Evolutionary conservation across 2,329 filamentous ascomycete species (phyloP).

Genomic region (Verticillium nonalfalfae): DNA sequence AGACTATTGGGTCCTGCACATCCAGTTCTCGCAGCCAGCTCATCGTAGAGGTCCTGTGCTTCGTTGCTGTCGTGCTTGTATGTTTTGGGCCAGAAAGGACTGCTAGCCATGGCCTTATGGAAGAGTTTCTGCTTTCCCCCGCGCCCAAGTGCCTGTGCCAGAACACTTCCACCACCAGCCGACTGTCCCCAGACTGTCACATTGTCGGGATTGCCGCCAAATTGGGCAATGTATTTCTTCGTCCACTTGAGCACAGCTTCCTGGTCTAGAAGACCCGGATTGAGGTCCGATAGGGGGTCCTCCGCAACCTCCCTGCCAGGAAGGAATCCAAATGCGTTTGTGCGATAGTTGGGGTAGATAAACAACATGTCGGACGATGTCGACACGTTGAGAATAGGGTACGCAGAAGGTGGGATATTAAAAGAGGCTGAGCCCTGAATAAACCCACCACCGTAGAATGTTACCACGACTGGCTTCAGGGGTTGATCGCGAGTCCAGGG

Average conservation of each 20-base stretch:
- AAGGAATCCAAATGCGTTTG: constrained; percentile 51
- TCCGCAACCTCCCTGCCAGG: constrained; percentile 38
- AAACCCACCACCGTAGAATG: constrained; percentile 57
- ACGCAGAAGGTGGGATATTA: constrained; percentile 47
- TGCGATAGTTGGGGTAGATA: constrained; percentile 44
- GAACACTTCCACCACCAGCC: constrained; percentile 15
- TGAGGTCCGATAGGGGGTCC: constrained; percentile 37
- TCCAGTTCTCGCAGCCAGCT: constrained; percentile 37
- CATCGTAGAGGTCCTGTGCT: constrained; percentile 43
- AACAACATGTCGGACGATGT: constrained; percentile 39
- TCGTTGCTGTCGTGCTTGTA: constrained; percentile 43
- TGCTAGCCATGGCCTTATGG: constrained; percentile 25
- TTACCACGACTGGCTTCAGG: constrained; percentile 50
- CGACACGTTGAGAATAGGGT: constrained; percentile 51
- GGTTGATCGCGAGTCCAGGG: constrained; percentile 41
- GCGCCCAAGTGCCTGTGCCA: constrained; percentile 9
- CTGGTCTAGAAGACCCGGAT: constrained; percentile 36
- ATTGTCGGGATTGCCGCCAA: constrained; percentile 17
- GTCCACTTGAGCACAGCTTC: constrained; percentile 19
- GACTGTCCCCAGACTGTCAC: constrained; percentile 22
- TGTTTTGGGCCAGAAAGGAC: constrained; percentile 55
- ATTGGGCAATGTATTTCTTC: constrained; percentile 17
- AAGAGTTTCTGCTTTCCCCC: constrained; percentile 13
- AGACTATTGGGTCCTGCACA: constrained; percentile 41
- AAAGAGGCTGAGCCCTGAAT: constrained; percentile 51